These are phyloP conservation scores for Starmerella khaoyaiensis DNA, from an alignment of 805 yeast species.

Conservation along the genomic window DNA sequence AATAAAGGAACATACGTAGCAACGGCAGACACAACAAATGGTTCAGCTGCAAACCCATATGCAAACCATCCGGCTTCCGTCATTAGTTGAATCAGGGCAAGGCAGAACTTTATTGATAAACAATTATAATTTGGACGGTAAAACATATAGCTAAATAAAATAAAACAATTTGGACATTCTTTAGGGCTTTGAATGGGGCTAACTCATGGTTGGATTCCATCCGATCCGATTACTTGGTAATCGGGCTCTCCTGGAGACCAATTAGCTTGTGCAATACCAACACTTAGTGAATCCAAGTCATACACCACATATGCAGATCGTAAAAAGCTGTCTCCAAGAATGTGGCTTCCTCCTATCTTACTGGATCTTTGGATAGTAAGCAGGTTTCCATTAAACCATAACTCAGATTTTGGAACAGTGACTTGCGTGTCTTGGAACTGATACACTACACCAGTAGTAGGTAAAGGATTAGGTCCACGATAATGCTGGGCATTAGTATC, in stretches of 20 bases:
- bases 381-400: conserved; percentile 12
- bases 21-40: conserved; percentile 65
- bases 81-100: too few species aligned
- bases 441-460: conserved; percentile 5
- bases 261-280: conserved; percentile 43
- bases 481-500: conserved; percentile 1
- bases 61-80: conserved; percentile 46
- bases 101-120: too few species aligned
- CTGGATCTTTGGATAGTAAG: conserved; percentile 12
- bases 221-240: too few species aligned
- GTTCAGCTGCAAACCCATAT: conserved; percentile 65
- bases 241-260: conserved; percentile 21
- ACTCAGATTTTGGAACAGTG: conserved; percentile 21
- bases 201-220: too few species aligned
- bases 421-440: conserved; percentile 12
- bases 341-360: conserved; percentile 20
- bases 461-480: too few species aligned
- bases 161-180: too few species aligned
- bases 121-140: too few species aligned
- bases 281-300: conserved; percentile 43
- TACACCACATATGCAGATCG: conserved; percentile 52
- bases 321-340: conserved; percentile 49
- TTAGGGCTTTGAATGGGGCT: too few species aligned
- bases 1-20: conserved; percentile 66
- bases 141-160: too few species aligned